Evolutionary conservation across 805 yeast genomes (phyloP), one percentile per base, ranked within the genome.

Genomic region (Torulaspora maleeae): DNA sequence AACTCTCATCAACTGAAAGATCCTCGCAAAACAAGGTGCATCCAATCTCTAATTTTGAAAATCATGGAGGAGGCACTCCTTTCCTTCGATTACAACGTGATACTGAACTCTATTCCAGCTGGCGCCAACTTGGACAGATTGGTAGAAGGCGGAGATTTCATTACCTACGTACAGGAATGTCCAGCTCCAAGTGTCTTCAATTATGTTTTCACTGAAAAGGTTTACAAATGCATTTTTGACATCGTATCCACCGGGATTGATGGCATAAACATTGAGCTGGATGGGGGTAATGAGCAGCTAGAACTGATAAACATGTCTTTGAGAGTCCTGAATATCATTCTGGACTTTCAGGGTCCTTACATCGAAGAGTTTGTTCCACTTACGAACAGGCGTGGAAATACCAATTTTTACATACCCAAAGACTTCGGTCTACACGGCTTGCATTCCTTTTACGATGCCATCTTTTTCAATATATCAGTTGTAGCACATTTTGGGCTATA

Each of bases 401-500:
- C 25, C 8, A 51, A 50, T 5, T 60, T 53, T 32, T 63, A 60
- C 36, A 45, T 62, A 4, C 69, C 73, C 3, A 56, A 63, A 13
- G 57, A 63, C 41, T 55, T 58, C 39, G 83, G 85, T 5, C 73
- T 80, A 2, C 81, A 76, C 54, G 89, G 86, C 0, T 59, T 82
- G 6, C 66, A 75, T 11, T 75, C 84, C 3, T 85, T 86, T 52
- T 80, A 73, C 56, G 95, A 87, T 56, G 82, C 90, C 0, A 67
- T 90, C 7, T 66, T 86, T 19, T 79, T 81, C 61, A 77, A 85
- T 49, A 66, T 89, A n/a, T 77, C 88, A 0, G 67, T 85, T 8
- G 74, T 90, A 17, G 86, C 86, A 0, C 85, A 85, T 51, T 61
- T 89, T 36, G 84, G 93, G 0, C 65, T 89, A 13, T 87, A 86